A percentile compares a stretch with the other conserved stretches of the same genome.
phyloP scores from a whole-genome alignment of 1,139 yeast genomes.

The Ogataea hybrid region DNA sequence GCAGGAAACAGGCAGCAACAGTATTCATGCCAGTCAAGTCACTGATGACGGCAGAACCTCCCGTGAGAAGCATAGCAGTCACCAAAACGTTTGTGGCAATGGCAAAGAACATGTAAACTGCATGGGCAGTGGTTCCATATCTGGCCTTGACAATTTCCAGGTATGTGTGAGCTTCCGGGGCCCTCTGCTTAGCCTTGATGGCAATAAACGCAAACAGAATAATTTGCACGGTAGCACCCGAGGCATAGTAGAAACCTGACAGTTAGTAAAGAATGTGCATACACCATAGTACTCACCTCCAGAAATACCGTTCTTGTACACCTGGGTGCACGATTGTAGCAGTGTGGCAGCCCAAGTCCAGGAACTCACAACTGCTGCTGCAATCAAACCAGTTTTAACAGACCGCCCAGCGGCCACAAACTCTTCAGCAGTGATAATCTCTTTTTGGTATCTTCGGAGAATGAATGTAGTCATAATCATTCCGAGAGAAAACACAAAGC shows the following conservation, averaged over 20 bases:
- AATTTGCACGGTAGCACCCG: conserved; percentile 76
- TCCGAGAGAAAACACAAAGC: conserved; percentile 73
- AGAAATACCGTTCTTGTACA: conserved; percentile 71
- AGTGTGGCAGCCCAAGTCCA: conserved; percentile 97
- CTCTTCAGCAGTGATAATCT: conserved; percentile 84
- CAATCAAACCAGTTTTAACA: conserved; percentile 76
- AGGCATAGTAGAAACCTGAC: conserved; percentile 52
- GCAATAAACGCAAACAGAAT: conserved; percentile 72
- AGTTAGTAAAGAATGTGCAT: neutral
- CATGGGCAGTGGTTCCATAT: conserved; percentile 69
- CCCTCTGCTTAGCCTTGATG: conserved; percentile 67
- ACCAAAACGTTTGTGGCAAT: conserved; percentile 84
- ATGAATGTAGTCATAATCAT: conserved; percentile 74
- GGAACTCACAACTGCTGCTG: conserved; percentile 84
- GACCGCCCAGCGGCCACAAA: conserved; percentile 86
- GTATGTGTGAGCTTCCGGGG: conserved; percentile 77
- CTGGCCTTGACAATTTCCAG: conserved; percentile 66
- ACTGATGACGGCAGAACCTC: conserved; percentile 78
- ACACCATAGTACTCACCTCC: conserved; percentile 39
- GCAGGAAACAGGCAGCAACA: conserved; percentile 75
- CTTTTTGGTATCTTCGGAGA: conserved; percentile 72
- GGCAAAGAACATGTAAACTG: conserved; percentile 71
- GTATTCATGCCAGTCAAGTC: conserved; percentile 82
- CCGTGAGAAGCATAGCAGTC: conserved; percentile 82
- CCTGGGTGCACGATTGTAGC: conserved; percentile 73